phyloP scores from a whole-genome alignment of 2,329 filamentous ascomycete species.

The Aspergillus pseudoterreus region DNA sequence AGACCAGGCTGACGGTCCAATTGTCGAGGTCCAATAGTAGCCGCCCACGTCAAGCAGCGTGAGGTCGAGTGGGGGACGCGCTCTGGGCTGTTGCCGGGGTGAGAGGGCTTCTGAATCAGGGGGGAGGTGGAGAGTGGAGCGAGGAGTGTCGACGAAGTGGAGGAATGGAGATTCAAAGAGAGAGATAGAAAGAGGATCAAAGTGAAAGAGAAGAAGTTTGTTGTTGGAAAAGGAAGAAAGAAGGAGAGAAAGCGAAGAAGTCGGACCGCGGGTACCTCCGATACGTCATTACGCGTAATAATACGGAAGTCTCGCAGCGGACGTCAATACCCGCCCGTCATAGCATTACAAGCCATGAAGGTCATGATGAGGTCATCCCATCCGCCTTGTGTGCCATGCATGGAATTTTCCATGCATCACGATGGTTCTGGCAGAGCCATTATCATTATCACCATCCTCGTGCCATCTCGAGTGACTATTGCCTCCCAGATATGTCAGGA shows the following conservation, averaged over 20 bases:
- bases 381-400: neutral
- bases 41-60: slow-evolving; percentile 21
- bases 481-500: too few species aligned
- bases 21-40: slow-evolving; percentile 18
- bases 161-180: slow-evolving; percentile 11
- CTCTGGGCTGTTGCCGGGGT: slow-evolving; percentile 6
- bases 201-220: neutral
- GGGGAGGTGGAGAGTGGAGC: neutral
- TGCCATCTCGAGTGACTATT: too few species aligned
- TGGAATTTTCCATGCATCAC: neutral
- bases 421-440: too few species aligned
- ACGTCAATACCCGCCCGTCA: neutral
- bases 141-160: slow-evolving; percentile 7
- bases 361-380: slow-evolving; percentile 20
- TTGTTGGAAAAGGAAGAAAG: neutral
- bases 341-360: neutral
- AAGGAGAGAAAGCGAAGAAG: slow-evolving; percentile 5
- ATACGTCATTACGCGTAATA: neutral
- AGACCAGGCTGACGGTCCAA: slow-evolving; percentile 4
- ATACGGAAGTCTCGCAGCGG: neutral
- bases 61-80: slow-evolving; percentile 14
- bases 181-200: slow-evolving; percentile 2
- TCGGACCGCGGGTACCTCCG: slow-evolving; percentile 1
- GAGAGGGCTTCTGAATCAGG: slow-evolving; percentile 1
- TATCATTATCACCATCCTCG: too few species aligned